Evolutionary conservation across 2,329 filamentous ascomycete species (phyloP).

Genomic region (Colletotrichum eleusines): DNA sequence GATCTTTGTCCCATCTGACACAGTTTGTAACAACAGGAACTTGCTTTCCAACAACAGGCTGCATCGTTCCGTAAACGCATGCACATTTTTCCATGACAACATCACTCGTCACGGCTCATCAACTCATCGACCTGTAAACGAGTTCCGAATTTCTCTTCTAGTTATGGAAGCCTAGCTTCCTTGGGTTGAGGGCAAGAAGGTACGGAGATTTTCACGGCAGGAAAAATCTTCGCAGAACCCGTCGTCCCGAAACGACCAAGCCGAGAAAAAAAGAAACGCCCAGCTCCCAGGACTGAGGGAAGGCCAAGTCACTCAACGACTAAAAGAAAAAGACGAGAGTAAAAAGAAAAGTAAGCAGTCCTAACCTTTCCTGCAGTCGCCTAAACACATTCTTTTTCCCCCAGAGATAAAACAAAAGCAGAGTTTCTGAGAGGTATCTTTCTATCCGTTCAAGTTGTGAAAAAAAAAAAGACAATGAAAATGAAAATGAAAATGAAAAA

Average conservation of each 20-base stretch:
- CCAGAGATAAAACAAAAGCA: neutral
- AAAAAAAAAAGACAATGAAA: neutral
- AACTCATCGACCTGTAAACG: conserved; percentile 18
- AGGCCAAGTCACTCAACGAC: neutral
- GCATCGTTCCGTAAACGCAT: neutral
- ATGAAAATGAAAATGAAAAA: neutral
- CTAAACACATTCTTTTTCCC: neutral
- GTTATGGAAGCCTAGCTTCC: conserved; percentile 3
- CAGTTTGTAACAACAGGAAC: neutral
- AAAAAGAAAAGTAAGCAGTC: conserved; percentile 21
- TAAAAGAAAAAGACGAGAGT: neutral
- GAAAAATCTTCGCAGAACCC: conserved; percentile 8
- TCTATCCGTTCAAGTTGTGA: conserved; percentile 27
- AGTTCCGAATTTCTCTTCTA: conserved; percentile 6
- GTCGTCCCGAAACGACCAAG: conserved; percentile 21
- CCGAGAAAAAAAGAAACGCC: conserved; percentile 31
- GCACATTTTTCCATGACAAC: neutral
- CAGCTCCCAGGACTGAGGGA: conserved; percentile 18
- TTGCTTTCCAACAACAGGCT: neutral
- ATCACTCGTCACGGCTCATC: conserved; percentile 16
- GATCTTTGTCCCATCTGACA: neutral
- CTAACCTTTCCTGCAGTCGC: neutral
- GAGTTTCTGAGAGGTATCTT: conserved; percentile 29
- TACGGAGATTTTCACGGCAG: conserved; percentile 8
- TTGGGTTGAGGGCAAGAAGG: neutral